Conservation (phyloP, 495 filamentous ascomycete species). For the Hypomontagnella submonticulosa region DNA sequence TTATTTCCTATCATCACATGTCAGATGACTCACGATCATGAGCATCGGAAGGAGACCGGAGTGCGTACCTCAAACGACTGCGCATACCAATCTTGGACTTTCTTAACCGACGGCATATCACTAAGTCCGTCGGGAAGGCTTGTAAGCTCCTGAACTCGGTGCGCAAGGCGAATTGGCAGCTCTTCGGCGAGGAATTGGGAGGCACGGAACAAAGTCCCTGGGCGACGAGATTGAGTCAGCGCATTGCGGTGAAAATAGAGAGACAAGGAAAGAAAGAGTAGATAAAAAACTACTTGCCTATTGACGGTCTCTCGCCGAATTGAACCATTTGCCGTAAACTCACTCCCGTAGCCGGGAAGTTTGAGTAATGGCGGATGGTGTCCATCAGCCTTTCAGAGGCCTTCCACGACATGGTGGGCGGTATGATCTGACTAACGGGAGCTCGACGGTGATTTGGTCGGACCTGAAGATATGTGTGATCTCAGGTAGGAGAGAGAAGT, state of each 20-base stretch:
- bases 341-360: slow-evolving; percentile 96
- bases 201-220: slow-evolving; percentile 94
- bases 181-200: slow-evolving; percentile 99
- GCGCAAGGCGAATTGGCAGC: slow-evolving; percentile 94
- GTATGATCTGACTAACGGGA: slow-evolving; percentile 36
- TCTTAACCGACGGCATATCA: slow-evolving; percentile 97
- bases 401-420: slow-evolving; percentile 83
- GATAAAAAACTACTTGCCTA: slow-evolving; percentile 66
- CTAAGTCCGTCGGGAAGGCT: slow-evolving; percentile 96
- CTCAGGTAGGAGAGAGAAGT: slow-evolving; percentile 26
- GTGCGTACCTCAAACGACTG: slow-evolving; percentile 94
- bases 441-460: slow-evolving; percentile 3
- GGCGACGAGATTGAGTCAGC: slow-evolving; percentile 41
- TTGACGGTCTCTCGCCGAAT: slow-evolving; percentile 91
- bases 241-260: slow-evolving; percentile 31
- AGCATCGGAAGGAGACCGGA: slow-evolving; percentile 12
- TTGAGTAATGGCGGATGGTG: slow-evolving; percentile 98
- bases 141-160: slow-evolving; percentile 92
- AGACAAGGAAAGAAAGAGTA: background rate
- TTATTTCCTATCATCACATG: slow-evolving; percentile 79
- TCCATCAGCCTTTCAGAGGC: slow-evolving; percentile 90
- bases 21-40: slow-evolving; percentile 44
- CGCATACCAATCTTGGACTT: slow-evolving; percentile 97
- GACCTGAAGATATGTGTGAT: slow-evolving; percentile 27
- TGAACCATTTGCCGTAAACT: slow-evolving; percentile 99